Evolutionary conservation across 805 yeast genomes (phyloP).

Genomic region (Suhomyces sp.): DNA sequence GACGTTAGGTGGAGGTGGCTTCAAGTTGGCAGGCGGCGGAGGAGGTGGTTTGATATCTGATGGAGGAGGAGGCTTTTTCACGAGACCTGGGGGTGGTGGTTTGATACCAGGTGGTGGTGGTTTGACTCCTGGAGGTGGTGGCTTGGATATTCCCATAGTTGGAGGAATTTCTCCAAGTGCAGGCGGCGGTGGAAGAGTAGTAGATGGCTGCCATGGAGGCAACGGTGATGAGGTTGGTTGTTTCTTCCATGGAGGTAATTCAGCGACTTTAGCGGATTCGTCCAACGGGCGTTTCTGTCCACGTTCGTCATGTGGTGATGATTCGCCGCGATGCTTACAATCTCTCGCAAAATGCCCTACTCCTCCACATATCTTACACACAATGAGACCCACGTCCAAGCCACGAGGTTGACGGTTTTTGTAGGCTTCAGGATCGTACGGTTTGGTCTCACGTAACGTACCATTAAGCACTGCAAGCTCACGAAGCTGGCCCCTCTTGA

Average conservation of each 20-base stretch:
- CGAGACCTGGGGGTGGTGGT: neutral
- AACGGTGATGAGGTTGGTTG: constrained; percentile 16
- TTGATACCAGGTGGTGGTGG: constrained; percentile 19
- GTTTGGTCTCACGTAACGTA: constrained; percentile 77
- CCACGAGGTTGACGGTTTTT: constrained; percentile 30
- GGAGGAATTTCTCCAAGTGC: constrained; percentile 7
- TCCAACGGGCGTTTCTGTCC: neutral
- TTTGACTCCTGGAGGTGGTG: constrained; percentile 7
- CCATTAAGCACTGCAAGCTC: constrained; percentile 94
- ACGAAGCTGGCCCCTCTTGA: constrained; percentile 85
- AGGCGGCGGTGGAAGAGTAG: constrained; percentile 12
- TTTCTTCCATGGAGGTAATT: constrained; percentile 28
- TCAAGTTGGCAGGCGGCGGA: neutral
- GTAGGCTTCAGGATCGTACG: constrained; percentile 47
- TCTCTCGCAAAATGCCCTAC: constrained; percentile 87
- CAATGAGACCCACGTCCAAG: constrained; percentile 50
- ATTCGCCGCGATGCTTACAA: constrained; percentile 50
- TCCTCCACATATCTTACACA: constrained; percentile 77
- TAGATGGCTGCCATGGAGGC: constrained; percentile 20
- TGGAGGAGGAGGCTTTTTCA: neutral
- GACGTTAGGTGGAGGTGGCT: neutral
- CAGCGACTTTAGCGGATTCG: neutral
- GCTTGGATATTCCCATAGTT: constrained; percentile 8
- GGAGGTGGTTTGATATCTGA: neutral
- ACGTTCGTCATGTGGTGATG: neutral